phyloP scores from a whole-genome alignment of 768 basidiomycete genomes.

The Mycena pura region DNA sequence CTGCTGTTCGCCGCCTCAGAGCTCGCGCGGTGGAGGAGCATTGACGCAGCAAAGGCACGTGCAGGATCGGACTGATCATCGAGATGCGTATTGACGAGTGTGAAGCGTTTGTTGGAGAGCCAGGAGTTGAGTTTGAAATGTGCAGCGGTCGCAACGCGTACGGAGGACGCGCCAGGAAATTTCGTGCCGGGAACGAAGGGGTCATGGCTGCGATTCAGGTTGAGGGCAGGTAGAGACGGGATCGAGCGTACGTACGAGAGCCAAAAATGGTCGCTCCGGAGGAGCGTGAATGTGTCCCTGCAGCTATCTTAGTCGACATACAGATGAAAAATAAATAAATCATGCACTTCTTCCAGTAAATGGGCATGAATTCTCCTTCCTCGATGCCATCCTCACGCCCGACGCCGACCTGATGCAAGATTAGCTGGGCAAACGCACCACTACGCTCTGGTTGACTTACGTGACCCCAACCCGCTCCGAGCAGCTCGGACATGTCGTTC shows the following conservation, averaged over 20 bases:
- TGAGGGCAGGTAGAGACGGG: not conserved
- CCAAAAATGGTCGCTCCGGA: slow-evolving; percentile 59
- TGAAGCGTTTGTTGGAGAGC: slow-evolving; percentile 36
- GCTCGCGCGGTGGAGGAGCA: slow-evolving; percentile 54
- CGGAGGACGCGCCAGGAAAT: slow-evolving; percentile 56
- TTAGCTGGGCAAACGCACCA: not conserved
- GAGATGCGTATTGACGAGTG: slow-evolving; percentile 58
- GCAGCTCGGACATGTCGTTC: slow-evolving; percentile 55
- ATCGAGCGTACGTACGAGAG: slow-evolving; percentile 50
- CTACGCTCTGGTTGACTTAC: slow-evolving; percentile 34
- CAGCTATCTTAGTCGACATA: not conserved
- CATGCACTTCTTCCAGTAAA: slow-evolving; percentile 61
- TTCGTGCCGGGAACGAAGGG: slow-evolving; percentile 56
- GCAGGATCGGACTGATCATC: slow-evolving; percentile 61
- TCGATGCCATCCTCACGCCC: slow-evolving; percentile 62
- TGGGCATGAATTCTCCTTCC: slow-evolving; percentile 66
- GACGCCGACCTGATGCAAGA: slow-evolving; percentile 55
- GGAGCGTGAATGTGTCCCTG: slow-evolving; percentile 42
- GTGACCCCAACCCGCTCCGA: slow-evolving; percentile 62
- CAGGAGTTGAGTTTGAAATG: slow-evolving; percentile 32
- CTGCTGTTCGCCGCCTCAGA: slow-evolving; percentile 51
- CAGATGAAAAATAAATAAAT: not conserved
- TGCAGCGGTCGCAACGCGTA: slow-evolving; percentile 54
- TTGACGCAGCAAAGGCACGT: slow-evolving; percentile 55
- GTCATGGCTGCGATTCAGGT: slow-evolving; percentile 38